A percentile compares a stretch with the other conserved stretches of the same genome.
Conservation (phyloP, 2,329 filamentous ascomycete species). For the Ceratocystis diversiconidia region DNA sequence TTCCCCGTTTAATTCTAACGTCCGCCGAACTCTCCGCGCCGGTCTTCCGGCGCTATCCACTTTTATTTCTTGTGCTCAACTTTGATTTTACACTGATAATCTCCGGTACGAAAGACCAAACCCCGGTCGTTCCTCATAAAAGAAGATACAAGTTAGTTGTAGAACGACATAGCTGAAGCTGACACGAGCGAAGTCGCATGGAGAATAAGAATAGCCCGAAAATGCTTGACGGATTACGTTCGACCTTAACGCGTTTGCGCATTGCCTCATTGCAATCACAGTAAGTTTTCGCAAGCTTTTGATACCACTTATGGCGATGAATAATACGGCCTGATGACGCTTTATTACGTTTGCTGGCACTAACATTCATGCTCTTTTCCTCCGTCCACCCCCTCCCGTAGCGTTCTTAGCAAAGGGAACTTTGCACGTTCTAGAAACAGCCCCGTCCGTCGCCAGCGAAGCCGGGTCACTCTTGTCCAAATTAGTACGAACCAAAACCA, state of each 20-base stretch:
- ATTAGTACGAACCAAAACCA: conserved; percentile 16
- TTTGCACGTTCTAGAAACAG: background rate
- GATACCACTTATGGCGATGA: background rate
- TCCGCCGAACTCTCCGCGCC: no score
- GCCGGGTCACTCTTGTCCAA: conserved; percentile 22
- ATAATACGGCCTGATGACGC: background rate
- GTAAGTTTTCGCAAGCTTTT: conserved; percentile 26
- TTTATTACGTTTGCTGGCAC: background rate
- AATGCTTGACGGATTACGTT: conserved; percentile 31
- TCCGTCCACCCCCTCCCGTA: background rate
- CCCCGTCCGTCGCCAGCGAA: conserved; percentile 21
- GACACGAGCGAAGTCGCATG: no score
- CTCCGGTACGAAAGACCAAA: no score
- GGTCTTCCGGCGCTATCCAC: no score
- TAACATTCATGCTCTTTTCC: background rate
- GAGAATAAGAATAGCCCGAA: background rate
- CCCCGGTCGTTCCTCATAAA: no score
- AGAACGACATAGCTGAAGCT: no score
- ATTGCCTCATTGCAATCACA: conserved; percentile 35
- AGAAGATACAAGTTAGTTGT: no score
- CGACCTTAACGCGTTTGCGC: conserved; percentile 32
- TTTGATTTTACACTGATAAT: no score
- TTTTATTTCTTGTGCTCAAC: no score
- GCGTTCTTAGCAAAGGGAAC: conserved; percentile 1
- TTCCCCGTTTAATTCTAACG: background rate